phyloP scores from a whole-genome alignment of 257 asterid species.

The Knoxia roxburghii region DNA sequence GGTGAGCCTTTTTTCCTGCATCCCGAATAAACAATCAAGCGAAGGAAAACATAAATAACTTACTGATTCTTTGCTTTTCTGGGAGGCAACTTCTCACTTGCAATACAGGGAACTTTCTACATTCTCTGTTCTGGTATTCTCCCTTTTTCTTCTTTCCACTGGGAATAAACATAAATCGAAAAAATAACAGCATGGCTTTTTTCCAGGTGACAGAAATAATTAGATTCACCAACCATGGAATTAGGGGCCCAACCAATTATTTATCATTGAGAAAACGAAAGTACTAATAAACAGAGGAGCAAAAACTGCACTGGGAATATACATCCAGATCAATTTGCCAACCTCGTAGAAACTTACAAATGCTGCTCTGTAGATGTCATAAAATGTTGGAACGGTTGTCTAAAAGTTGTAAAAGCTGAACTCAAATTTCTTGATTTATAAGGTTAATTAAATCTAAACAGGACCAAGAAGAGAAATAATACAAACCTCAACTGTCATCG shows the following conservation, averaged over 20 bases:
- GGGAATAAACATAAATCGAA: too few species aligned
- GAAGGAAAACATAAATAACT: background rate
- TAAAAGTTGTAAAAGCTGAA: background rate
- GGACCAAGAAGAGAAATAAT: background rate
- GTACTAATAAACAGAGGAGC: background rate
- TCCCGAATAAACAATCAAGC: background rate
- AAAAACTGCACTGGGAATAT: background rate
- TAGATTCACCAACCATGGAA: background rate
- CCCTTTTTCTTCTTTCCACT: background rate
- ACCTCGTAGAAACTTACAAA: background rate
- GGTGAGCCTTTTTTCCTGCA: background rate
- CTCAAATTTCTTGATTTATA: background rate
- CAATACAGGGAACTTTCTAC: constrained; percentile 3
- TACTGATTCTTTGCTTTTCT: constrained; percentile 17
- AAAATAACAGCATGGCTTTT: too few species aligned
- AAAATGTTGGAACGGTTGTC: background rate
- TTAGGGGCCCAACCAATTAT: background rate
- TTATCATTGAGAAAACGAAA: background rate
- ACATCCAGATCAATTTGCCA: background rate
- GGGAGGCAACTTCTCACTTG: constrained; percentile 16
- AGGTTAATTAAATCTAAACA: background rate
- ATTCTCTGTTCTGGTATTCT: background rate
- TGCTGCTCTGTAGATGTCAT: background rate
- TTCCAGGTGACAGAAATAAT: background rate
- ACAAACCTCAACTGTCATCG: constrained; percentile 11